phyloP scores from a whole-genome alignment of 2,329 filamentous ascomycete species.

The Alternaria tenuissima region DNA sequence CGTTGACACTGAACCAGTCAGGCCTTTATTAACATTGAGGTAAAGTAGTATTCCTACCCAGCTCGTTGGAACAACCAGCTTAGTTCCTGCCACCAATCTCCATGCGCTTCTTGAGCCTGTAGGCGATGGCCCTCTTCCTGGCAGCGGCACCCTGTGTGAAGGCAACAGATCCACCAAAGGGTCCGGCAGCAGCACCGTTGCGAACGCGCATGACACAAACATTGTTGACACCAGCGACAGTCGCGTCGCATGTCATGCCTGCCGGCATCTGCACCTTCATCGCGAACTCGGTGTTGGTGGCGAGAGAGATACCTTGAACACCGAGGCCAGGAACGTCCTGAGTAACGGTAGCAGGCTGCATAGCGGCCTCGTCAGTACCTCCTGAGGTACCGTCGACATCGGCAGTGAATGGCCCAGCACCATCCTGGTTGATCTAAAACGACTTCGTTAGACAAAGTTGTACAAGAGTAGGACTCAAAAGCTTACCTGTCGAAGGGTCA shows the following conservation, averaged over 20 bases:
- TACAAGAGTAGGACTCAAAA: not conserved
- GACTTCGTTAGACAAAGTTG: not conserved
- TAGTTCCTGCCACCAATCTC: conserved; percentile 39
- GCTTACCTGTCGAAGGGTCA: conserved; percentile 67
- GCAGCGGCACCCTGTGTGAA: conserved; percentile 68
- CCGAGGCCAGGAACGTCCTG: conserved; percentile 68
- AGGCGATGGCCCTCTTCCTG: conserved; percentile 69
- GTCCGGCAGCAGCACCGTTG: conserved; percentile 69
- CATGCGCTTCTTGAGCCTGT: conserved; percentile 54
- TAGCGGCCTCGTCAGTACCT: conserved; percentile 67
- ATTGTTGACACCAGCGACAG: conserved; percentile 65
- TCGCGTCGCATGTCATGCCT: conserved; percentile 72
- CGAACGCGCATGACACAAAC: conserved; percentile 72
- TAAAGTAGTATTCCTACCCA: not conserved
- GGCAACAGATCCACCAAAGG: conserved; percentile 72
- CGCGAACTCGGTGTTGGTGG: conserved; percentile 68
- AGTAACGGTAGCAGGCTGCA: conserved; percentile 66
- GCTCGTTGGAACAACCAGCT: not conserved
- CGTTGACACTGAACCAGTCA: conserved; percentile 25
- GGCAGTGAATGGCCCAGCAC: conserved; percentile 70
- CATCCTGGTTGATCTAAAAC: conserved; percentile 69
- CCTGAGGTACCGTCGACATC: conserved; percentile 70
- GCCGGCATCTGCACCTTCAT: conserved; percentile 70
- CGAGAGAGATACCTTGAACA: conserved; percentile 66
- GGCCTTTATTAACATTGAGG: conserved; percentile 8